Evolutionary conservation across 2,329 filamentous ascomycete species (phyloP).

Genomic region (Pleomassaria siparia): DNA sequence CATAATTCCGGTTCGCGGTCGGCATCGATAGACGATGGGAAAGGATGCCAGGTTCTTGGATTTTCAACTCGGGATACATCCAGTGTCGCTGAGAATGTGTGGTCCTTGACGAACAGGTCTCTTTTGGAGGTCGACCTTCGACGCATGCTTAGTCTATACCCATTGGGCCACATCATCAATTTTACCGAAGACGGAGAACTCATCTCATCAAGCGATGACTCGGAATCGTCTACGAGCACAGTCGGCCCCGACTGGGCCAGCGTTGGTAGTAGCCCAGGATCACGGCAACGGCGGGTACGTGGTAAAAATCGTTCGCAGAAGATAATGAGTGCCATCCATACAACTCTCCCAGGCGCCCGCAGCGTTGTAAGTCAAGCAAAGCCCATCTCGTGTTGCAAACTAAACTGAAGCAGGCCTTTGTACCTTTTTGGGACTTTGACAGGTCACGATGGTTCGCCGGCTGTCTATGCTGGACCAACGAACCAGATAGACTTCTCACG

Average conservation of each 20-base stretch:
- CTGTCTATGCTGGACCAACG: slow-evolving; percentile 39
- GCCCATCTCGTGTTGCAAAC: too few species aligned
- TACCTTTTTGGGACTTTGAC: slow-evolving; percentile 45
- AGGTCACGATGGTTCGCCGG: slow-evolving; percentile 41
- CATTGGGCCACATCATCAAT: slow-evolving; percentile 11
- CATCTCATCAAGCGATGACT: slow-evolving; percentile 4
- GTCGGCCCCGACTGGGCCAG: neutral
- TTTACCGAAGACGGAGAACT: neutral
- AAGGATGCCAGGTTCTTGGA: slow-evolving; percentile 19
- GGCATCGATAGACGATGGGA: neutral
- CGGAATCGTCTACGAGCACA: neutral
- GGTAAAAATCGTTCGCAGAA: neutral
- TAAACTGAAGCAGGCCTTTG: too few species aligned
- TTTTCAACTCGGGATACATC: slow-evolving; percentile 11
- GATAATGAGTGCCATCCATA: slow-evolving; percentile 48
- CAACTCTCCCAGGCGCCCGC: slow-evolving; percentile 48
- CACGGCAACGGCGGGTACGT: neutral
- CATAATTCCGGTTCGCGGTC: neutral
- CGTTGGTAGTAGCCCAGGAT: neutral
- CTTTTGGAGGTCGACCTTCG: slow-evolving; percentile 7
- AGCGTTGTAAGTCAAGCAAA: too few species aligned
- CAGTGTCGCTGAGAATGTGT: neutral
- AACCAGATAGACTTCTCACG: slow-evolving; percentile 30
- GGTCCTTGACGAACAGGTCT: neutral
- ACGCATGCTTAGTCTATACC: slow-evolving; percentile 5